Evolutionary conservation across 2,329 filamentous ascomycete genomes (phyloP), one percentile per base, ranked within the genome.

Genomic region (Diatrype stigma): DNA sequence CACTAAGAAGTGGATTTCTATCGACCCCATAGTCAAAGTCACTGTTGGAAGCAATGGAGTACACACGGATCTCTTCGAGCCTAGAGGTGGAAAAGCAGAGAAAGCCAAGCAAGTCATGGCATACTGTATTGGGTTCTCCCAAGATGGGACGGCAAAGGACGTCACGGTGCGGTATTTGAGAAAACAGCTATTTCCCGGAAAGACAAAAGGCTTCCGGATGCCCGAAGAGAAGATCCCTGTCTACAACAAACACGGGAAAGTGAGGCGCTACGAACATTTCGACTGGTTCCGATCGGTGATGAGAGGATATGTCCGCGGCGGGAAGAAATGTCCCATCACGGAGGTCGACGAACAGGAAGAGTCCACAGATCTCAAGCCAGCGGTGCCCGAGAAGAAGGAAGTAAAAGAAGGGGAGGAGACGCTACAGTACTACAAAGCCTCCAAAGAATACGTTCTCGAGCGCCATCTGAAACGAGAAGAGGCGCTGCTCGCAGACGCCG

Each of bases 401-500:
- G 72, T 86, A 30, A 85, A 86, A 51, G 86, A 89, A 63, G 87
- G 88, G 22, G 84, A 86, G 44, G 88, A 92, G 66, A 96, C 90
- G 0, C 71, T 97, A 2, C 89, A 95, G 63, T 93, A 88, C 64
- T 93, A 95, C 71, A 96, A 96, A 62, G 80, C 85, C 49, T 95
- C 90, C 0, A 79, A 87, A 2, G 89, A 96, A 21, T 96, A 87
- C 64, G 88, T 92, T 1, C 78, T 99, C 3, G 86, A 88, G 62
- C 81, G 93, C 3, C 93, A 97, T 64, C 75, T 97, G 11, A 90
- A 90, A 59, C 86, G 94, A 37, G 94, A 99, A 70, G 93, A 99
- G 72, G 94, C 93, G 1, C 76, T 99, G 3, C 74, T 84, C 11
- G 82, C 85, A 0, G 78, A 73, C 1, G 85, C 91, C 0, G 73